Conservation (phyloP, 805 yeast species). For the Kregervanrija pseudodelftensis region DNA sequence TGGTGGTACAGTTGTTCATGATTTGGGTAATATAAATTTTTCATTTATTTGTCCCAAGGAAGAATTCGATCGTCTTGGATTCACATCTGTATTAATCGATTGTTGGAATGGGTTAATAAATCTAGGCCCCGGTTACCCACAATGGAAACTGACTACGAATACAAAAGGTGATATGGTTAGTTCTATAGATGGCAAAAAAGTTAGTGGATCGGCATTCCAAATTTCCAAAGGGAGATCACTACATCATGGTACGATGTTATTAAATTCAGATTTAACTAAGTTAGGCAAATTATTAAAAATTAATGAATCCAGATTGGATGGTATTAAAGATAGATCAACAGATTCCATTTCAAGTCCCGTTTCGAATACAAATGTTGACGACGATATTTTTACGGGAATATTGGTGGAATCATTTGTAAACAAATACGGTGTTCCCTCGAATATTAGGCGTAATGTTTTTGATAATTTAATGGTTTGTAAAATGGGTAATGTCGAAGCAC, state of each 20-base stretch:
- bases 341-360: constrained; percentile 81
- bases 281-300: constrained; percentile 51
- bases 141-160: constrained; percentile 41
- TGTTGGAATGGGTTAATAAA: constrained; percentile 12
- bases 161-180: constrained; percentile 75
- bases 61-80: constrained; percentile 53
- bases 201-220: constrained; percentile 92
- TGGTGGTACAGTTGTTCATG: constrained; percentile 97
- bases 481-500: constrained; percentile 10
- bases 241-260: constrained; percentile 95
- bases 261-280: constrained; percentile 54
- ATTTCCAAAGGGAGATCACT: constrained; percentile 74
- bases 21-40: constrained; percentile 79
- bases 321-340: constrained; percentile 34
- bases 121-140: constrained; percentile 9
- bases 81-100: constrained; percentile 29
- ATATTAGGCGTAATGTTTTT: constrained; percentile 1
- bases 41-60: constrained; percentile 61
- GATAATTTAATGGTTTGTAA: constrained; percentile 12
- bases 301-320: constrained; percentile 9
- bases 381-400: constrained; percentile 38
- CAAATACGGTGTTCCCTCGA: constrained; percentile 22
- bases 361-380: constrained; percentile 46
- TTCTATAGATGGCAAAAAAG: constrained; percentile 39
- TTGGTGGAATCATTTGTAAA: constrained; percentile 35